Percentiles rank a stretch among this genome's conserved stretches.
phyloP scores from a whole-genome alignment of 1,284 basidiomycete species.

The Erythrobasidium hasegawianum region DNA sequence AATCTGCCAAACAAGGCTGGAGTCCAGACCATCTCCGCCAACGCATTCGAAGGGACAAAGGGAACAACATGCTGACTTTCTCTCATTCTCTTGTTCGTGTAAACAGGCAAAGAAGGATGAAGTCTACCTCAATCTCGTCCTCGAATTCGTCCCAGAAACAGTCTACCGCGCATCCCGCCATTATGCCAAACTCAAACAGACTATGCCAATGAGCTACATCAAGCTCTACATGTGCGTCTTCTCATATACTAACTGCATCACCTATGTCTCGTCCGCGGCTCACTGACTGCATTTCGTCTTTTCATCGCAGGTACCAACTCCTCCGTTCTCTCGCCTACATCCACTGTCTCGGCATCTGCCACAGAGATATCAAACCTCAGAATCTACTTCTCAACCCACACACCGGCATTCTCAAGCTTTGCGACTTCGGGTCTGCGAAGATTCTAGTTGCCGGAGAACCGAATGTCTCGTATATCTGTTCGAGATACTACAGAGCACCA shows the following conservation, averaged over 20 bases:
- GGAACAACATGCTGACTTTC: not conserved
- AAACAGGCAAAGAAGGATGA: constrained; percentile 78
- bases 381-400: constrained; percentile 94
- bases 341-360: constrained; percentile 76
- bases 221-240: constrained; percentile 59
- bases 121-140: constrained; percentile 97
- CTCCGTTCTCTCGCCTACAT: constrained; percentile 96
- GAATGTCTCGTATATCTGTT: constrained; percentile 99
- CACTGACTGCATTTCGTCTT: constrained; percentile 32
- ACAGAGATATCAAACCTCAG: constrained; percentile 99
- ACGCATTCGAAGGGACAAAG: too few relatives aligned
- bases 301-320: constrained; percentile 67
- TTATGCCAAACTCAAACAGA: constrained; percentile 99
- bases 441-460: constrained; percentile 96
- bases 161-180: constrained; percentile 98
- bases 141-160: constrained; percentile 99
- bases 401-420: constrained; percentile 93
- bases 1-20: too few relatives aligned
- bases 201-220: constrained; percentile 99
- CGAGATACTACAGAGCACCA: constrained; percentile 97
- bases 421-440: constrained; percentile 98
- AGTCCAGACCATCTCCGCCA: not conserved
- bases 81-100: too few relatives aligned
- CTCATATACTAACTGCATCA: not conserved
- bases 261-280: too few relatives aligned